Evolutionary conservation across 2,329 filamentous ascomycete genomes (phyloP), one percentile per base, ranked within the genome.

Genomic region (Colletotrichum spaethianum): DNA sequence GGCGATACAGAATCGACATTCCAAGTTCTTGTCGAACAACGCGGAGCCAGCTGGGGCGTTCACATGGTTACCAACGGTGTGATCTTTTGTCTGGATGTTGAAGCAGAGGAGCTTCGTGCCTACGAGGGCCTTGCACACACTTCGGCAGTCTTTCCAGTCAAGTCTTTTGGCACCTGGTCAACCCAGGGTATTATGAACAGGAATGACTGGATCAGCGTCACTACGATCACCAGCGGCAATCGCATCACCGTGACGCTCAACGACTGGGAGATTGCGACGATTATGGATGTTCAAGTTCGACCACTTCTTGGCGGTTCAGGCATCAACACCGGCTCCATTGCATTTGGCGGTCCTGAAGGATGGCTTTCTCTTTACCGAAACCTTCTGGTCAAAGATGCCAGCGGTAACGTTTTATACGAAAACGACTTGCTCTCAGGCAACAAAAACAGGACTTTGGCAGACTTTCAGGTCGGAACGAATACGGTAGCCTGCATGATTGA

Each of bases 61-160:
- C 70, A 69, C n/a, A 72, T 70, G 70, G 66, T 72, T 8, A 65
- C 70, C 31, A 72, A 72, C 60, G 70, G 70, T 23, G 38, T 72
- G 18, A 55, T 72, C 60, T 63, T 72, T 20, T 72, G 70, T 33
- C 66, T 72, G 12, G 70, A 72, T 18, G 5, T 40, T 4, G 53
- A 56, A 8, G 46, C 53, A 4, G 50, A 63, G 33, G 62, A 52
- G 42, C 61, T 72, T 8, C 31, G 52, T 3, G 70, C 65, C 0
- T 64, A 57, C 33, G 70, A 72, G 18, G 70, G 70, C 5, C 11
- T 72, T 16, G 56, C 70, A 0, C 61, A 72, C 23, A 55, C 59
- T 16, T 61, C 70, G 5, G 55, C 70, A 6, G 59, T 72, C 2
- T 61, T 72, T 6, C 70, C 70, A 0, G 53, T 68, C 16, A 59